phyloP scores from a whole-genome alignment of 2,329 filamentous ascomycete genomes.

The Diaporthe caulivora region DNA sequence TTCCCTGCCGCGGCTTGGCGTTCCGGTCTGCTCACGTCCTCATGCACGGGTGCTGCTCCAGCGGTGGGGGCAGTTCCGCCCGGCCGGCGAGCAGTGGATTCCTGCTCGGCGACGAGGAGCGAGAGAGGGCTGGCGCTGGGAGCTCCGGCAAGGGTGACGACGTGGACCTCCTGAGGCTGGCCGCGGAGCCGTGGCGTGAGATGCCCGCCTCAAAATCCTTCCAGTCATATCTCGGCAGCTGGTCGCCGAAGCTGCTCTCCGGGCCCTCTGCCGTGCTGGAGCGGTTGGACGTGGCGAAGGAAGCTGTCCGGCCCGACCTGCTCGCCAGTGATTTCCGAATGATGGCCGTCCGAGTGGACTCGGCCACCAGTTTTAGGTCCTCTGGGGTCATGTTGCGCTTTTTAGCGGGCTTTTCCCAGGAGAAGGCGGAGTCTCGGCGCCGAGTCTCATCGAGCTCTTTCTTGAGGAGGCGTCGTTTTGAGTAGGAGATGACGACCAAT shows the following conservation, averaged over 20 bases:
- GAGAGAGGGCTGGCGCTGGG: conserved; percentile 24
- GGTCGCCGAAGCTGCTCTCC: conserved; percentile 37
- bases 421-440: conserved; percentile 45
- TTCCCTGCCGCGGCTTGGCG: neutral
- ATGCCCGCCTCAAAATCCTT: conserved; percentile 54
- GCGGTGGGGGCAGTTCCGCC: conserved; percentile 27
- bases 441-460: conserved; percentile 43
- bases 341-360: conserved; percentile 54
- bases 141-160: conserved; percentile 26
- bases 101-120: conserved; percentile 35
- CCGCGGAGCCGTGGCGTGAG: conserved; percentile 39
- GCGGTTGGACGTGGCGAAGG: conserved; percentile 16
- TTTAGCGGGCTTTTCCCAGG: conserved; percentile 41
- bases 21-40: neutral
- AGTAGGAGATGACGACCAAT: conserved; percentile 41
- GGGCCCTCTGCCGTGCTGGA: conserved; percentile 23
- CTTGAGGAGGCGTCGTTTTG: conserved; percentile 32
- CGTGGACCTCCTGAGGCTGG: conserved; percentile 8
- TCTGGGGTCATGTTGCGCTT: conserved; percentile 46
- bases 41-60: conserved; percentile 34
- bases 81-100: conserved; percentile 14
- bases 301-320: conserved; percentile 42
- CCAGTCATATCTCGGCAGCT: conserved; percentile 50
- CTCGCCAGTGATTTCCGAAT: conserved; percentile 58
- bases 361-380: conserved; percentile 48